Evolutionary conservation across 257 asterid species (phyloP).

Genomic region (Leptodermis oblonga): DNA sequence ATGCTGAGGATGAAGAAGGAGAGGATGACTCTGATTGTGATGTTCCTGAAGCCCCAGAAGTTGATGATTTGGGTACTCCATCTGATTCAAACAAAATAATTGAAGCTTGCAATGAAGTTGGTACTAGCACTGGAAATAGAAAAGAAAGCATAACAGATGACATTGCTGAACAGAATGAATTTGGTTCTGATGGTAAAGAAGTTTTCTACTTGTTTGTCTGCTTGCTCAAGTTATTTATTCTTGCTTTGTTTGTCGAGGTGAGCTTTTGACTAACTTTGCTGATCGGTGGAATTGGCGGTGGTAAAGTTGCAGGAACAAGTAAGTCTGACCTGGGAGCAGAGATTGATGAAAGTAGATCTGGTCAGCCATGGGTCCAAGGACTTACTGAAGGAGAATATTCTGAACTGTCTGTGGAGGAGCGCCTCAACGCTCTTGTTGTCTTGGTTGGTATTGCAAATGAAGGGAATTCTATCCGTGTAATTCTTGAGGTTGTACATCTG

Average conservation of each 20-base stretch:
- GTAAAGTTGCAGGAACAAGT: constrained; percentile 40
- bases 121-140: constrained; percentile 38
- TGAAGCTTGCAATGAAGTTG: constrained; percentile 37
- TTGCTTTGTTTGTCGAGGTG: constrained; percentile 1
- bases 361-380: constrained; percentile 95
- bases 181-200: constrained; percentile 43
- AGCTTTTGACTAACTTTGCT: constrained; percentile 6
- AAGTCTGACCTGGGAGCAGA: constrained; percentile 57
- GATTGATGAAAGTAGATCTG: constrained; percentile 84
- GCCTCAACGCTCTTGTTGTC: constrained; percentile 85
- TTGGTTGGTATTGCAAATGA: constrained; percentile 90
- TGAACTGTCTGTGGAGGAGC: constrained; percentile 90
- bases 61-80: constrained; percentile 66
- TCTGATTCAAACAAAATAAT: constrained; percentile 41
- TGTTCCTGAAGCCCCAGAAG: constrained; percentile 73
- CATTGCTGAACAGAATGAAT: constrained; percentile 34
- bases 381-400: constrained; percentile 97
- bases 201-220: constrained; percentile 1
- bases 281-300: too few relatives aligned
- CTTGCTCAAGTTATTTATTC: background rate
- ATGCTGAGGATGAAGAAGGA: constrained; percentile 86
- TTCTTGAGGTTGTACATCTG: constrained; percentile 42
- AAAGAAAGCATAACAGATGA: constrained; percentile 46
- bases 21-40: constrained; percentile 97
- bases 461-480: constrained; percentile 84